Base-by-base conservation (phyloP, 139 green algal genomes). In the Coccomyxa sp. region DNA sequence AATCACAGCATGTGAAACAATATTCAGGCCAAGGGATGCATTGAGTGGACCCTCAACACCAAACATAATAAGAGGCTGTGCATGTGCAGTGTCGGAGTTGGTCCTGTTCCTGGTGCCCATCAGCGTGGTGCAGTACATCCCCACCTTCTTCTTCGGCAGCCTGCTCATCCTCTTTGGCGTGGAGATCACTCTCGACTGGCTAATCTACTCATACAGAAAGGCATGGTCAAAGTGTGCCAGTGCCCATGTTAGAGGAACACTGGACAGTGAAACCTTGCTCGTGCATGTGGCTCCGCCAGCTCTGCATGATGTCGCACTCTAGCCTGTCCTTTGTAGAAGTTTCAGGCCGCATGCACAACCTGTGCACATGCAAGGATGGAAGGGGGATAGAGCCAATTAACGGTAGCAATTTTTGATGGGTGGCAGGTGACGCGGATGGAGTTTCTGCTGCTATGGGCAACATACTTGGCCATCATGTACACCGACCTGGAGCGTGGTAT, bases 141-240 rank as follows among this genome's bases (percentile, higher is more conserved):
- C 86, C 77, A 90, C 84, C 81, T 91, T 85, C 75, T 91, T 92
- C 68, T 95, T 94, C 76, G 94, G 94, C 15, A 87, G 92, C 0
- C 83, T 97, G 76, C 87, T 97, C 85, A 80, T 94, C 0, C 93
- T 92, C 89, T 95, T 97, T 86, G 94, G 92, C 57, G 77, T 94
- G 13, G 92, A 96, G 67, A 96, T 97, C 87, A 79, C 51, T 60
- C 32, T 79, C 0, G 91, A 95, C 87, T 94, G 91, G 91, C 88
- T 94, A 32, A 76, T 94, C 13, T 78, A 92, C n/a, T 86, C 77
- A 25, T 89, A 75, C 87, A 77, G 67, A 30, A 92, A 92, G 85
- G 85, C 95, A 63, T 91, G 88, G 38, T 51, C 38, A 51, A 51
- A 51, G 38, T 51, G 7, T 51, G 7, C 38, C 0, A 7, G 3